Percentiles rank a stretch among this genome's conserved stretches.
Conservation (phyloP, 768 basidiomycete genomes). For the Termitomyces sp. region DNA sequence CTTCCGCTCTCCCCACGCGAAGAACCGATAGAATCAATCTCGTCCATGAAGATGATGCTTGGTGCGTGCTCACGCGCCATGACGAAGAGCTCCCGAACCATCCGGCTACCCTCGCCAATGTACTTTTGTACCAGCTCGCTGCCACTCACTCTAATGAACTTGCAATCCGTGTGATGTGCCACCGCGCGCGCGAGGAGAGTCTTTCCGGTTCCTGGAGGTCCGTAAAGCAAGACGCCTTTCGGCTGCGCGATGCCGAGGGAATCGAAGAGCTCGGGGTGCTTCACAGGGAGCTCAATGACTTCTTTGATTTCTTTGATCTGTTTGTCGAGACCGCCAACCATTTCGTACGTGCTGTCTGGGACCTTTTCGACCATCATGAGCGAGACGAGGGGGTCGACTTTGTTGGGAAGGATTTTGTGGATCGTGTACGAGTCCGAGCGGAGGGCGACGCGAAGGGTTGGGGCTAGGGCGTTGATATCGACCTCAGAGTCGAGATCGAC, state of each 20-base stretch:
- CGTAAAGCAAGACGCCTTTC: slow-evolving; percentile 93
- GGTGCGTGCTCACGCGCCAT: slow-evolving; percentile 98
- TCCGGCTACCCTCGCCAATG: slow-evolving; percentile 92
- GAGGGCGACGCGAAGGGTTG: slow-evolving; percentile 88
- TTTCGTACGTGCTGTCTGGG: slow-evolving; percentile 98
- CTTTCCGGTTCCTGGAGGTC: slow-evolving; percentile 96
- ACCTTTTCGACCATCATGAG: slow-evolving; percentile 99
- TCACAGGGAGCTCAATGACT: slow-evolving; percentile 96
- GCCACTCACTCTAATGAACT: slow-evolving; percentile 93
- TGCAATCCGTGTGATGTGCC: slow-evolving; percentile 96
- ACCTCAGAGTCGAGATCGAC: slow-evolving; percentile 92
- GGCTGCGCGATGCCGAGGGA: slow-evolving; percentile 95
- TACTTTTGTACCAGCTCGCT: slow-evolving; percentile 97
- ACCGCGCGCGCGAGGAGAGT: slow-evolving; percentile 93
- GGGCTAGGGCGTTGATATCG: slow-evolving; percentile 71
- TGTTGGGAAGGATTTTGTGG: slow-evolving; percentile 95
- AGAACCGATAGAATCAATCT: slow-evolving; percentile 96
- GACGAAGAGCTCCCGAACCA: slow-evolving; percentile 97
- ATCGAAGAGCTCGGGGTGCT: slow-evolving; percentile 96
- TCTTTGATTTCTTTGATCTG: slow-evolving; percentile 98
- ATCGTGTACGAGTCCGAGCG: slow-evolving; percentile 95
- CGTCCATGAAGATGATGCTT: slow-evolving; percentile 99
- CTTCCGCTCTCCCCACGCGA: slow-evolving; percentile 90
- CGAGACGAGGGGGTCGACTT: slow-evolving; percentile 96
- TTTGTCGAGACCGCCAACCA: slow-evolving; percentile 93